phyloP scores from a whole-genome alignment of 2,329 filamentous ascomycete genomes.

The Venturia pyrina region DNA sequence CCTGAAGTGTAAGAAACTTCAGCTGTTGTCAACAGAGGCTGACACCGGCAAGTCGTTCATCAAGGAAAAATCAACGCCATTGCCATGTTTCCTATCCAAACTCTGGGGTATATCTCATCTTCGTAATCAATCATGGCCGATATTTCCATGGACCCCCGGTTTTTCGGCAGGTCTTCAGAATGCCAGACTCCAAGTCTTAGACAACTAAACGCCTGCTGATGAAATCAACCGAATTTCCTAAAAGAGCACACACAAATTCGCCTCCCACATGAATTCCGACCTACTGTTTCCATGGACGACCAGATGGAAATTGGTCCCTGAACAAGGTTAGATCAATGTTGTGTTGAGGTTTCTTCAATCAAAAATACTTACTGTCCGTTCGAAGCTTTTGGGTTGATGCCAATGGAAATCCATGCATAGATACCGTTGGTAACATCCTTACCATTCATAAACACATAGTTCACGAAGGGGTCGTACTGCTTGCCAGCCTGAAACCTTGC shows the following conservation, averaged over 20 bases:
- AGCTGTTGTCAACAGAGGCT: neutral
- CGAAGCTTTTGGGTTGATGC: neutral
- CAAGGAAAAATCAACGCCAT: neutral
- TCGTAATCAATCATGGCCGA: neutral
- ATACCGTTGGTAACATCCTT: neutral
- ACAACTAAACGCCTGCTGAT: neutral
- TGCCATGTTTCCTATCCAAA: neutral
- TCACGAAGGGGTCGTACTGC: conserved; percentile 7
- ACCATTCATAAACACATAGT: neutral
- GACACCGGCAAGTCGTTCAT: neutral
- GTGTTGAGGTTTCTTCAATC: neutral
- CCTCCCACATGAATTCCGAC: neutral
- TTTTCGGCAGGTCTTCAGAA: neutral
- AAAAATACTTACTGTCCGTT: neutral
- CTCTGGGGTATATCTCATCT: neutral
- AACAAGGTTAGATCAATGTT: neutral
- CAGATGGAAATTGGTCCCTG: neutral
- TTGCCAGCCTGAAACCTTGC: neutral
- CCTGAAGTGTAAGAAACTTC: no score
- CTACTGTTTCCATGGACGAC: neutral
- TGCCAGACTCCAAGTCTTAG: neutral
- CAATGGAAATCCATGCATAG: conserved; percentile 5
- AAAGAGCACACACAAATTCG: no score
- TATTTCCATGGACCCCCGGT: neutral
- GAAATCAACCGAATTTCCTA: neutral